phyloP scores from a whole-genome alignment of 805 yeast species.

The Wickerhamomyces xylosicus region DNA sequence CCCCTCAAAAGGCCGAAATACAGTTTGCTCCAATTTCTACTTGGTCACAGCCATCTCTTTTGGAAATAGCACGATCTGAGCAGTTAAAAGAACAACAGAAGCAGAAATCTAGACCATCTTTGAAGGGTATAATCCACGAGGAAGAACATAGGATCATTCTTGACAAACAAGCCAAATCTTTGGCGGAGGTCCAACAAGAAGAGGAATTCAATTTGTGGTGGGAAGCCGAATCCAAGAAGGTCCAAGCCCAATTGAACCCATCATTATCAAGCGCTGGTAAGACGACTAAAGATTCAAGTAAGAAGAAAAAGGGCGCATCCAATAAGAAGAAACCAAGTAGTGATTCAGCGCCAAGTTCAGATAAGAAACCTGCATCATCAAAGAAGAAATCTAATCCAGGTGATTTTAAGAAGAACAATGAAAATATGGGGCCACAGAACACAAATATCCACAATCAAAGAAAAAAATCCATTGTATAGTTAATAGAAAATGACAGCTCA shows the following conservation, averaged over 20 bases:
- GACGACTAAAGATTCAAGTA: neutral
- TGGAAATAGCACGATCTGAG: slow-evolving; percentile 1
- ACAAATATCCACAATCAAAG: too few relatives aligned
- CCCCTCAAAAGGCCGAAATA: slow-evolving; percentile 3
- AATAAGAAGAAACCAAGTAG: too few relatives aligned
- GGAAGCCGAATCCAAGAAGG: slow-evolving; percentile 64
- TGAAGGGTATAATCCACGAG: slow-evolving; percentile 35
- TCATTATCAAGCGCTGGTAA: neutral
- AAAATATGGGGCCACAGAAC: too few relatives aligned
- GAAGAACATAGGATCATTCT: slow-evolving; percentile 30
- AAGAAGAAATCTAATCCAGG: too few relatives aligned
- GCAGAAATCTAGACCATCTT: slow-evolving; percentile 18
- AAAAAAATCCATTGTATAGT: too few relatives aligned
- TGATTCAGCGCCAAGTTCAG: too few relatives aligned
- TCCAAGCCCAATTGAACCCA: slow-evolving; percentile 33
- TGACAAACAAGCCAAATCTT: slow-evolving; percentile 29
- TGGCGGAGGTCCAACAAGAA: slow-evolving; percentile 70
- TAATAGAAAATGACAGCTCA: too few relatives aligned
- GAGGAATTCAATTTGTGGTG: slow-evolving; percentile 86
- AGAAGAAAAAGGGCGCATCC: slow-evolving; percentile 3
- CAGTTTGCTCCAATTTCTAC: slow-evolving; percentile 11
- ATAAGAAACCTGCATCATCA: too few relatives aligned
- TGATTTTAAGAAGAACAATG: too few relatives aligned
- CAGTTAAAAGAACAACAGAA: neutral
- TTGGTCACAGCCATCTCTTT: slow-evolving; percentile 9